These are phyloP conservation scores for Hymenoscyphus scutula DNA, from an alignment of 2,329 filamentous ascomycete genomes.

Conservation along the genomic window DNA sequence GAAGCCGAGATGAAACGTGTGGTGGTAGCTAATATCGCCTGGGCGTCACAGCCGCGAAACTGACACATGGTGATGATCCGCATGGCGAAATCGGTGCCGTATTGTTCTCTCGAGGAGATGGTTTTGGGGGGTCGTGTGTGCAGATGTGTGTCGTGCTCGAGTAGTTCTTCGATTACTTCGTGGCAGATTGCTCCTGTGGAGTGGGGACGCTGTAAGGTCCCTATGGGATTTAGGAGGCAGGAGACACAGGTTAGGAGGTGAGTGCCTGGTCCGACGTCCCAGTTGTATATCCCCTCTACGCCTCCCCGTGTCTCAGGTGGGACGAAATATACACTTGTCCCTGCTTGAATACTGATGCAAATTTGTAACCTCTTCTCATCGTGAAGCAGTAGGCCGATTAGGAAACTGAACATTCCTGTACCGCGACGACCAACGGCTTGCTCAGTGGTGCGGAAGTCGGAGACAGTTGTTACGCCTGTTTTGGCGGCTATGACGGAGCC, in stretches of 20 bases:
- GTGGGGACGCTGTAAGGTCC: too few species aligned
- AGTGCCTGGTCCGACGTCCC: constrained; percentile 36
- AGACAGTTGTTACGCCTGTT: constrained; percentile 36
- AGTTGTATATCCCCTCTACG: constrained; percentile 37
- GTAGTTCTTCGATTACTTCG: constrained; percentile 33
- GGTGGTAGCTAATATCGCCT: constrained; percentile 35
- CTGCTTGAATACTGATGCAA: constrained; percentile 35
- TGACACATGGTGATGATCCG: constrained; percentile 33
- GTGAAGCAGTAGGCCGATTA: constrained; percentile 33
- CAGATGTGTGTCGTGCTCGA: constrained; percentile 31
- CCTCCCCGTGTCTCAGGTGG: constrained; percentile 34
- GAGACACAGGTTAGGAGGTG: constrained; percentile 29
- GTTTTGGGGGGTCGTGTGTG: constrained; percentile 34
- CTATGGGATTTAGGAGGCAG: constrained; percentile 33
- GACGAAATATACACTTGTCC: constrained; percentile 35
- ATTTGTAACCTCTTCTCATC: constrained; percentile 28
- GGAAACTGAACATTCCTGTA: constrained; percentile 34
- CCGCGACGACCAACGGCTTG: constrained; percentile 38
- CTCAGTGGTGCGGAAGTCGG: constrained; percentile 36
- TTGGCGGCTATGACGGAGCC: constrained; percentile 37
- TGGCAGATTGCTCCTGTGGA: constrained; percentile 34
- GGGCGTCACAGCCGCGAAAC: constrained; percentile 29
- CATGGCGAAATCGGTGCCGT: constrained; percentile 33
- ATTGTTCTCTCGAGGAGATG: constrained; percentile 33
- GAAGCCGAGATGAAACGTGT: constrained; percentile 35